Percentiles rank a stretch among this genome's conserved stretches.
Evolutionary conservation across 192 early-diverging fungal genomes (phyloP).

Genomic region (Coemansia sp.): DNA sequence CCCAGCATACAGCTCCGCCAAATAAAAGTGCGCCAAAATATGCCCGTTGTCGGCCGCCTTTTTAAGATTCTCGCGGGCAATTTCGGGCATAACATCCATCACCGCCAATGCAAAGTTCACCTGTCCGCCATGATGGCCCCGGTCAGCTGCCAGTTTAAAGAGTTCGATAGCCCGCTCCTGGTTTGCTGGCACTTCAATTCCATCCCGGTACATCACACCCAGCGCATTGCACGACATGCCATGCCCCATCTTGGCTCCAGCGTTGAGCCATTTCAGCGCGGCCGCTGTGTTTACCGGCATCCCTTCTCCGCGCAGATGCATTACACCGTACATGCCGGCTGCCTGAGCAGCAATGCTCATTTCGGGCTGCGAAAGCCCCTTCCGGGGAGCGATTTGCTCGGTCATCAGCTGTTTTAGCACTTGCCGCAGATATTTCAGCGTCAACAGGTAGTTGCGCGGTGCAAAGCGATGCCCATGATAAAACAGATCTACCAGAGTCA

Average conservation of each 20-base stretch:
- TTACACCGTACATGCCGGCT: constrained; percentile 76
- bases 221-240: constrained; percentile 68
- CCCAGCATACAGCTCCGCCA: constrained; percentile 68
- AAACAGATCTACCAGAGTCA: constrained; percentile 74
- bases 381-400: constrained; percentile 19
- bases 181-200: constrained; percentile 57
- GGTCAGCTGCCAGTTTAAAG: constrained; percentile 68
- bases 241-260: constrained; percentile 64
- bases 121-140: constrained; percentile 73
- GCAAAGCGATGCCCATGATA: constrained; percentile 69
- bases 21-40: constrained; percentile 75
- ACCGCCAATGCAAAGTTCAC: constrained; percentile 63
- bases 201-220: constrained; percentile 79
- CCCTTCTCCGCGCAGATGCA: constrained; percentile 93
- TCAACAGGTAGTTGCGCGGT: constrained; percentile 19
- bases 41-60: constrained; percentile 63
- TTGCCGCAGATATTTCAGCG: constrained; percentile 29
- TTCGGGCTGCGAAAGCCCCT: constrained; percentile 23
- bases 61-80: constrained; percentile 57
- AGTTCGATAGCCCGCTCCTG: constrained; percentile 58
- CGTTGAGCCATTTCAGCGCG: constrained; percentile 77
- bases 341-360: constrained; percentile 60
- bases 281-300: constrained; percentile 55
- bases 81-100: constrained; percentile 13
- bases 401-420: constrained; percentile 18